Evolutionary conservation across 331 rosid species (phyloP).

Genomic region (Dryas integrifolia): DNA sequence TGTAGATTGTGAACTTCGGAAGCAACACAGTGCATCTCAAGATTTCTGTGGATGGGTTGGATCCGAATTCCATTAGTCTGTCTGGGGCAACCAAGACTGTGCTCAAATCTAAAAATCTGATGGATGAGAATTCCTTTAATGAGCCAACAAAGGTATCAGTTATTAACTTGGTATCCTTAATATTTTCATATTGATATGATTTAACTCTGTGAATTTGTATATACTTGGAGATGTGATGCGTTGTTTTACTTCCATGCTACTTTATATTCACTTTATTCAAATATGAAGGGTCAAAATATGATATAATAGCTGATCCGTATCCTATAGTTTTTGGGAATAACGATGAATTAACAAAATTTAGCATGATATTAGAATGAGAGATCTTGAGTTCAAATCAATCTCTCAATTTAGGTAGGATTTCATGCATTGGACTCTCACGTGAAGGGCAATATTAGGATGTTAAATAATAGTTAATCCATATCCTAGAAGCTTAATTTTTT

Average conservation of each 20-base stretch:
- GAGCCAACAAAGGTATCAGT: constrained; percentile 65
- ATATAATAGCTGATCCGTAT: neutral
- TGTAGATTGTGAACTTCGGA: constrained; percentile 83
- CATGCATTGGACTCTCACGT: no score
- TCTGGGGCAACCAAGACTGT: constrained; percentile 58
- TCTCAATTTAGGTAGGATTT: no score
- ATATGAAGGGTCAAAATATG: neutral
- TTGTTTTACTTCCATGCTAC: no score
- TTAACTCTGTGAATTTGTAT: neutral
- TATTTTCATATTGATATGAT: neutral
- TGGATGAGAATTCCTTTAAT: constrained; percentile 82
- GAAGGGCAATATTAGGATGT: no score
- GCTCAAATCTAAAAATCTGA: constrained; percentile 59
- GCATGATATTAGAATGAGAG: no score
- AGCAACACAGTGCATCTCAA: constrained; percentile 45
- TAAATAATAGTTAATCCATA: no score
- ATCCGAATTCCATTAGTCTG: constrained; percentile 34
- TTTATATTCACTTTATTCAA: neutral
- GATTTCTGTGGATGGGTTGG: constrained; percentile 52
- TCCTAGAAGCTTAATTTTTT: no score
- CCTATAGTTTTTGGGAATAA: no score
- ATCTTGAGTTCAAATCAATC: no score
- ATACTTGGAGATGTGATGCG: neutral
- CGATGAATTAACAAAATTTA: no score
- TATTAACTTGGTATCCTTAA: constrained; percentile 7